Evolutionary conservation across 768 basidiomycete species (phyloP).

Genomic region (Lactifluus hygrophoroides): DNA sequence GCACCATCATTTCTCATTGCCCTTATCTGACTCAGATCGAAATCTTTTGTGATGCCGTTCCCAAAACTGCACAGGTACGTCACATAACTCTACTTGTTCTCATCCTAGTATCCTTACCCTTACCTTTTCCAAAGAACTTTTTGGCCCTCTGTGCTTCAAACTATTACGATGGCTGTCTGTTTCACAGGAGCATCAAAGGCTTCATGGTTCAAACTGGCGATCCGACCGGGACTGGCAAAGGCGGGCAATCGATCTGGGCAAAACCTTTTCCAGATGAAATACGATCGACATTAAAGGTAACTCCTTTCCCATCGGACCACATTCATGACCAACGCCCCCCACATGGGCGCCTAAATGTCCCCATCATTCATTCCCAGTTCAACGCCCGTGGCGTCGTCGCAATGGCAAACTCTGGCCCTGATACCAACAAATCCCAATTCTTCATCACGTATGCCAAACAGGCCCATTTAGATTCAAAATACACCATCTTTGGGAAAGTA

Average conservation of each 20-base stretch:
- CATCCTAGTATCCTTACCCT: background rate
- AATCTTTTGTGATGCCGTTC: slow-evolving; percentile 94
- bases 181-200: slow-evolving; percentile 90
- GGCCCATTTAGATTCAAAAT: slow-evolving; percentile 87
- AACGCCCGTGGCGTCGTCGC: slow-evolving; percentile 91
- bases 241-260: slow-evolving; percentile 96
- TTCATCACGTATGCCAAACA: slow-evolving; percentile 91
- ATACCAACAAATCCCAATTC: slow-evolving; percentile 89
- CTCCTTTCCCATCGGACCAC: slow-evolving; percentile 13
- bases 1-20: background rate
- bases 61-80: slow-evolving; percentile 84
- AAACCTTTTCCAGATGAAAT: slow-evolving; percentile 88
- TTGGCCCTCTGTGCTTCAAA: slow-evolving; percentile 87
- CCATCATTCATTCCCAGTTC: slow-evolving; percentile 49
- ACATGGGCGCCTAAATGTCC: background rate
- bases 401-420: slow-evolving; percentile 95
- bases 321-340: background rate
- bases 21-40: slow-evolving; percentile 66
- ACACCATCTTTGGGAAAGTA: slow-evolving; percentile 94
- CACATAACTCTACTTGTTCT: slow-evolving; percentile 9
- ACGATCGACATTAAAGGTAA: slow-evolving; percentile 86
- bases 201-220: slow-evolving; percentile 97
- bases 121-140: slow-evolving; percentile 63
- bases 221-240: slow-evolving; percentile 85
- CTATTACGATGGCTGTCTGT: slow-evolving; percentile 76